phyloP scores from a whole-genome alignment of 2,329 filamentous ascomycete species.

The Niveomyces coronatus region DNA sequence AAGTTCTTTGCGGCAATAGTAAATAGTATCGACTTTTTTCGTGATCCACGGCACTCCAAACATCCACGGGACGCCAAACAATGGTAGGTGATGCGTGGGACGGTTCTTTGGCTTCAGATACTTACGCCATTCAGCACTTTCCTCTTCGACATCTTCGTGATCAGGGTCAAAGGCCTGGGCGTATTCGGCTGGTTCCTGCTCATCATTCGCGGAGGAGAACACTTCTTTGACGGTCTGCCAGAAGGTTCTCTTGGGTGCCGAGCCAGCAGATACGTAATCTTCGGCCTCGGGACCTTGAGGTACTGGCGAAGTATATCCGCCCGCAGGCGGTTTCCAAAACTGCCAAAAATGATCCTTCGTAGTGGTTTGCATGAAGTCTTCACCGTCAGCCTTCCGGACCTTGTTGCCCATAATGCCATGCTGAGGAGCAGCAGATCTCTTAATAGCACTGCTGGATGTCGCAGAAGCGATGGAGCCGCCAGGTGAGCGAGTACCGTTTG shows the following conservation, averaged over 20 bases:
- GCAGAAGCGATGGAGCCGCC: constrained; percentile 29
- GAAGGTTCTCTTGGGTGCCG: constrained; percentile 31
- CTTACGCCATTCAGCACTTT: constrained; percentile 65
- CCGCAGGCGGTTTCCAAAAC: constrained; percentile 54
- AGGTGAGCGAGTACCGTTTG: constrained; percentile 25
- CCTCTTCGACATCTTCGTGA: constrained; percentile 45
- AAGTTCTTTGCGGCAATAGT: constrained; percentile 77
- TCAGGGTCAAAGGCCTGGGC: constrained; percentile 52
- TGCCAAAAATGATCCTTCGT: constrained; percentile 45
- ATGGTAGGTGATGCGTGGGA: constrained; percentile 70
- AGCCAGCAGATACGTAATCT: constrained; percentile 17
- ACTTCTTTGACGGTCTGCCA: constrained; percentile 39
- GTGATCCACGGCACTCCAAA: constrained; percentile 68
- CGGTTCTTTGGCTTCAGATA: constrained; percentile 75
- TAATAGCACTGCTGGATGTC: constrained; percentile 23
- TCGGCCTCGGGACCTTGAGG: constrained; percentile 43
- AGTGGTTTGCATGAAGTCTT: constrained; percentile 38
- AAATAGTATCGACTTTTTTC: constrained; percentile 90
- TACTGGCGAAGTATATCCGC: constrained; percentile 50
- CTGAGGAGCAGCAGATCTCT: constrained; percentile 8
- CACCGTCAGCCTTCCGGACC: constrained; percentile 37
- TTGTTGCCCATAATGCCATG: constrained; percentile 32
- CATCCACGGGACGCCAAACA: constrained; percentile 56
- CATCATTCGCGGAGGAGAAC: constrained; percentile 39
- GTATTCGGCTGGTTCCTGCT: constrained; percentile 44